Evolutionary conservation across 441 rosid species (phyloP).

Genomic region (Macaranga tanarius): DNA sequence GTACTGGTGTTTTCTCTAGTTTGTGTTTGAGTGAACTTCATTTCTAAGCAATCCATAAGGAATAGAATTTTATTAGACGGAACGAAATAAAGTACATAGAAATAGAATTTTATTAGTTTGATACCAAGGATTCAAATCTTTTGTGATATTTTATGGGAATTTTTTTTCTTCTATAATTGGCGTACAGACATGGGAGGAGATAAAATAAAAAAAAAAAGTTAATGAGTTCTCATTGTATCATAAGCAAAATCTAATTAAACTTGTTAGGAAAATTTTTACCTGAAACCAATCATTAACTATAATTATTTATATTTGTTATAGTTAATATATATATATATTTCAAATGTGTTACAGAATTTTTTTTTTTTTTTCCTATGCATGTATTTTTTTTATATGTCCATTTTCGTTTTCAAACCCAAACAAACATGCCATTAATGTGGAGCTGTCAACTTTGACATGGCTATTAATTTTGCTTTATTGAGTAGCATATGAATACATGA

Average conservation of each 20-base stretch:
- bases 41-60: conserved; percentile 32
- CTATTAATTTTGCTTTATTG: background rate
- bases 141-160: background rate
- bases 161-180: too few species aligned
- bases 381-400: background rate
- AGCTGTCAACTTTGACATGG: background rate
- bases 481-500: conserved; percentile 6
- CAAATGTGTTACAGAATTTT: too few species aligned
- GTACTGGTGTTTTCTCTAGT: conserved; percentile 9
- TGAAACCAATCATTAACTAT: too few species aligned
- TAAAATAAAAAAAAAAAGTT: too few species aligned
- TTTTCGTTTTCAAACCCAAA: background rate
- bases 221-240: too few species aligned
- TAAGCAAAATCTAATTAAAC: too few species aligned
- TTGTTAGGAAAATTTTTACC: background rate
- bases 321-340: too few species aligned
- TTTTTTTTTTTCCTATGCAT: too few species aligned
- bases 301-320: too few species aligned
- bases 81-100: background rate
- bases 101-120: background rate
- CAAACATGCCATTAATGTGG: background rate
- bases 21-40: conserved; percentile 28
- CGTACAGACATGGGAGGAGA: too few species aligned
- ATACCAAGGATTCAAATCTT: background rate
- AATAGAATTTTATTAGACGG: background rate